Base-by-base conservation (phyloP, 495 filamentous ascomycete species). In the Pyronema domesticum region DNA sequence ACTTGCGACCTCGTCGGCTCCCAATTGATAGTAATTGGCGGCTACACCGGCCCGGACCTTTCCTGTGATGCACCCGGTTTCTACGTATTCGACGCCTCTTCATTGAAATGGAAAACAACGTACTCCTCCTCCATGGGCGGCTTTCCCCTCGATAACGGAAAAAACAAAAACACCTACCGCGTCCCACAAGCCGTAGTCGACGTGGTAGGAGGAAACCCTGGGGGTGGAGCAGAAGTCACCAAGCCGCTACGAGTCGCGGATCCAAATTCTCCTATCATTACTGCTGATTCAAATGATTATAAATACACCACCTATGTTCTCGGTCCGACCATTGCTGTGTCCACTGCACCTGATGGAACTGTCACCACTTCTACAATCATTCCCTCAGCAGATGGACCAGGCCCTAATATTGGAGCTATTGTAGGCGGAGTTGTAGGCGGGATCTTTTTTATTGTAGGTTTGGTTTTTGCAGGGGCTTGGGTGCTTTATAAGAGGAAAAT, bases 11-110 rank as follows among this genome's bases (percentile, higher is more conserved):
- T 84, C 19, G 80, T 77, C 52, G 78, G 84, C 59, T 76, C 76
- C 4, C 82, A 86, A 62, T 81, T 87, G 66, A 65, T 88, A 14
- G 73, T 85, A 0, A 70, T 86, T 10, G 82, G 83, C 30, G 83
- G 83, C 8, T 86, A 83, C 65, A 75, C 80, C 15, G 79, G 77
- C 11, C 66, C 70, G 18, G 67, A 75, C 19, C 72, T 78, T 35
- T 71, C 70, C 3, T 86, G 83, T 66, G 83, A 86, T 56, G 71
- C 65, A 30, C 80, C 81, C 7, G 82, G 82, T 7, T 70, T 85
- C 58, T 85, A 82, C 60, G 73, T 80, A 39, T 86, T 85, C 66
- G 75, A 84, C 67, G 70, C 77, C 19, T 75, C 73, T 8, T 72
- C 70, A 11, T 69, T 83, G 3, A 54, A 71, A 44, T 87, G 83